These are phyloP conservation scores for Calonectria pseudoturangicola DNA, from an alignment of 2,329 filamentous ascomycete genomes.

Conservation along the genomic window DNA sequence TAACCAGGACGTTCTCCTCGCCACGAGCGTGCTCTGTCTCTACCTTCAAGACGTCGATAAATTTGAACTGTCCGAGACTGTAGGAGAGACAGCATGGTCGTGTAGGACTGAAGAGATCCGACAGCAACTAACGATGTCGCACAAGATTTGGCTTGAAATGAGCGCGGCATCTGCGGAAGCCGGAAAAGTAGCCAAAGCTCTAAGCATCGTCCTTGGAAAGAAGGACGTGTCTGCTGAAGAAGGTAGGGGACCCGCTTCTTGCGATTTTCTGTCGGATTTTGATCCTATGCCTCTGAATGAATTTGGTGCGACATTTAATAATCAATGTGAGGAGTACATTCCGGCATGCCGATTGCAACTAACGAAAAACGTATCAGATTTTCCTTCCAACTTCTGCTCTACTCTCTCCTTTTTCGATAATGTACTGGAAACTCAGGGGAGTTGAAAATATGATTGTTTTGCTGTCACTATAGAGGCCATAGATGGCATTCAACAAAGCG, in stretches of 20 bases:
- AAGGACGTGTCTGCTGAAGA: constrained; percentile 32
- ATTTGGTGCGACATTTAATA: constrained; percentile 35
- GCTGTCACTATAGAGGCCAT: constrained; percentile 25
- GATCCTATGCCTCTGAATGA: constrained; percentile 35
- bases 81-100: constrained; percentile 29
- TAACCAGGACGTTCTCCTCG: constrained; percentile 43
- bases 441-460: constrained; percentile 37
- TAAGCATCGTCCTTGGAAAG: constrained; percentile 43
- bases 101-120: constrained; percentile 39
- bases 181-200: constrained; percentile 41
- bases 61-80: constrained; percentile 35
- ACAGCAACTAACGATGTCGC: constrained; percentile 35
- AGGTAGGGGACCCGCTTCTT: constrained; percentile 21
- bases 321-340: constrained; percentile 43
- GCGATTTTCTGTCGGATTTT: constrained; percentile 38
- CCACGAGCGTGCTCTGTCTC: constrained; percentile 42
- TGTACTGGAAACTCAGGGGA: constrained; percentile 41
- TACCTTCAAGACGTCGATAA: constrained; percentile 44
- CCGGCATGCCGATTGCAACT: constrained; percentile 29
- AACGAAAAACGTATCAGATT: constrained; percentile 39
- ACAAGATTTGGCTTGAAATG: constrained; percentile 43
- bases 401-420: constrained; percentile 41
- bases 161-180: constrained; percentile 42
- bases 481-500: constrained; percentile 2
- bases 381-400: constrained; percentile 41